Base-by-base conservation (phyloP, 176 grass and related monocot genomes). In the Avena insularis region DNA sequence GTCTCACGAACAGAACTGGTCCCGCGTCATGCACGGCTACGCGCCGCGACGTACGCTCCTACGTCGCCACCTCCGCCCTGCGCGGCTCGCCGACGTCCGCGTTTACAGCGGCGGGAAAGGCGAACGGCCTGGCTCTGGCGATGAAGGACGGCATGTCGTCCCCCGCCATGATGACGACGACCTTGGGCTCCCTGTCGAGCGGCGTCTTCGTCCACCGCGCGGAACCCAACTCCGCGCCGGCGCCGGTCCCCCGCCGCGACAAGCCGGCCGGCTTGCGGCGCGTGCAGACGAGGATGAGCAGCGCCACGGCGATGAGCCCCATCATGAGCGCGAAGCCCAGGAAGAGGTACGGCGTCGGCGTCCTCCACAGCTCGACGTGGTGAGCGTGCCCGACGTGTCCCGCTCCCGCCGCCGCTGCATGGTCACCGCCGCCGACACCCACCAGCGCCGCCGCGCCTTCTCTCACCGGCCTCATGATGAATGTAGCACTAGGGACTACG, bases 131-230 rank as follows among this genome's bases (percentile, higher is more conserved):
- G 89, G 65, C 85, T 19, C 80, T 87, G 57, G 80, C 89, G 80
- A 91, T 48, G 80, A 87, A 87, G 33, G 85, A 84, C 3, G 85
- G 85, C 48, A 13, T 3, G 66, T 0, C 2, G 14, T 87, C 75
- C 47, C 89, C 89, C 66, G 89, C 66, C 85, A 91, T 91, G 79
- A 83, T 33, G 56, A 91, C 89, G 46, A 50, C 75, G 48, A 87
- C 74, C 85, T 27, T 91, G 48, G 80, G 80, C 81, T 72, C 70
- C 40, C 70, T 6, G 70, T 72, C 40, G 40, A 72, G 70, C 40
- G 40, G 40, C 70, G 2, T 40, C 70, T 47, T 29, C 11, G 5
- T 12, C 9, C 40, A 19, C 0, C 48, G 13, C 4, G 19, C 19
- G 1, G 48, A 9, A 20, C n/a, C 45, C 17, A 0, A 38, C 7